A percentile compares a stretch with the other conserved stretches of the same genome.
These are phyloP conservation scores for Talaromyces wortmannii DNA, from an alignment of 495 filamentous ascomycete species.

Conservation along the genomic window DNA sequence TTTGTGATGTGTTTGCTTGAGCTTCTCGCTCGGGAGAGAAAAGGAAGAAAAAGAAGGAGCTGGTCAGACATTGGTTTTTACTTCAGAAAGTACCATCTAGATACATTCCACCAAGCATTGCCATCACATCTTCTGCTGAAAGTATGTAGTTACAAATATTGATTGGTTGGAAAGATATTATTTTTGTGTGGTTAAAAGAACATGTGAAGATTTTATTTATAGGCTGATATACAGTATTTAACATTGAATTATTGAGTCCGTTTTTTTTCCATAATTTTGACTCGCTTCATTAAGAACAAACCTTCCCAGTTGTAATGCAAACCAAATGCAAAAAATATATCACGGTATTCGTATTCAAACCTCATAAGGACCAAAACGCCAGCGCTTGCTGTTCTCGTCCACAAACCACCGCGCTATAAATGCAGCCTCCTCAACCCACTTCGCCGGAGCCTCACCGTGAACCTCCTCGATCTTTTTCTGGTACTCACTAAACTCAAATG, in stretches of 20 bases:
- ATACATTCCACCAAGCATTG: neutral
- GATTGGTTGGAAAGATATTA: too few species aligned
- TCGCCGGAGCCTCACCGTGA: conserved; percentile 28
- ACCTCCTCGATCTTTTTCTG: conserved; percentile 17
- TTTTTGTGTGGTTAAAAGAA: too few species aligned
- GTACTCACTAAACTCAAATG: conserved; percentile 28
- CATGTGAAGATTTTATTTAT: too few species aligned
- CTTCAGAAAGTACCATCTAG: neutral
- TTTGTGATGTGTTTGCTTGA: neutral
- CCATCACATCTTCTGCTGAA: neutral
- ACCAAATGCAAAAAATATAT: too few species aligned
- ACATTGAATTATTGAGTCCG: too few species aligned
- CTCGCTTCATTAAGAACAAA: too few species aligned
- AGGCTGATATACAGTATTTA: too few species aligned
- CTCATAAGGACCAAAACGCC: conserved; percentile 2
- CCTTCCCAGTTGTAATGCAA: too few species aligned
- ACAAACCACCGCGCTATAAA: conserved; percentile 39
- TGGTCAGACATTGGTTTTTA: neutral
- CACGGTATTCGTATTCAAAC: neutral
- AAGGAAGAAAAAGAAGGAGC: neutral
- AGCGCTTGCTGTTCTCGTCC: conserved; percentile 21
- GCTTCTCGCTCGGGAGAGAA: neutral
- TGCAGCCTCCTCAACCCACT: conserved; percentile 37
- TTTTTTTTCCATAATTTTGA: too few species aligned
- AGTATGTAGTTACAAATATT: neutral